Conservation (phyloP, 345 rosid genomes). For the Gossypium rotundifolium region DNA sequence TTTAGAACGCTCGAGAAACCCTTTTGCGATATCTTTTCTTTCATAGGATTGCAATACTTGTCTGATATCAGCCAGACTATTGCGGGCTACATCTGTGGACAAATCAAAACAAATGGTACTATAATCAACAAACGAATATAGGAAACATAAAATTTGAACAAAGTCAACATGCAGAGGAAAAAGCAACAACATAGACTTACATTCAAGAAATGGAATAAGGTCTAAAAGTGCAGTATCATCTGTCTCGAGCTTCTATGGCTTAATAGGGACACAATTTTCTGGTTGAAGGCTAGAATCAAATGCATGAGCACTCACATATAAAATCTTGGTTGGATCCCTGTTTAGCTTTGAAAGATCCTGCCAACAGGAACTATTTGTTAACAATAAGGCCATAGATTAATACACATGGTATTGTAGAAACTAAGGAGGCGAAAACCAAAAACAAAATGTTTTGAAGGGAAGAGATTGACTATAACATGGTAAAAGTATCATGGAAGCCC, state of each 20-base stretch:
- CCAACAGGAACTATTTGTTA: slow-evolving; percentile 16
- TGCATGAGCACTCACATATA: slow-evolving; percentile 79
- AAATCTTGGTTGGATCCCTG: slow-evolving; percentile 68
- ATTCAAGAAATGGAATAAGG: slow-evolving; percentile 94
- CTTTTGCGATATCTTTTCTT: slow-evolving; percentile 67
- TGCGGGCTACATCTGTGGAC: slow-evolving; percentile 74
- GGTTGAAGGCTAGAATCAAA: slow-evolving; percentile 82
- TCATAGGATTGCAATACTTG: slow-evolving; percentile 62
- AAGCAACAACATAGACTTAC: slow-evolving; percentile 33
- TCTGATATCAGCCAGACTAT: slow-evolving; percentile 77
- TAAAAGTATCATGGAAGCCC: too few relatives aligned
- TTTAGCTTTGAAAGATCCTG: slow-evolving; percentile 96
- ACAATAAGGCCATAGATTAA: background rate
- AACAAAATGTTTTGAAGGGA: background rate
- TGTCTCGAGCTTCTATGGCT: slow-evolving; percentile 65
- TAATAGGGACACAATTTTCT: slow-evolving; percentile 69
- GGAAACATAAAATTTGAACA: background rate
- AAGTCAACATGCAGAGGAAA: background rate
- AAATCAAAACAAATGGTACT: slow-evolving; percentile 1
- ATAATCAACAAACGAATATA: background rate
- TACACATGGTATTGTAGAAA: background rate
- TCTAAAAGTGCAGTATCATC: slow-evolving; percentile 87
- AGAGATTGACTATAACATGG: slow-evolving; percentile 19
- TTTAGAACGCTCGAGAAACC: slow-evolving; percentile 78
- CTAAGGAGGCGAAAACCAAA: background rate